Conservation (phyloP, 192 early-diverging fungal genomes). For the Helicostylum pulchrum region DNA sequence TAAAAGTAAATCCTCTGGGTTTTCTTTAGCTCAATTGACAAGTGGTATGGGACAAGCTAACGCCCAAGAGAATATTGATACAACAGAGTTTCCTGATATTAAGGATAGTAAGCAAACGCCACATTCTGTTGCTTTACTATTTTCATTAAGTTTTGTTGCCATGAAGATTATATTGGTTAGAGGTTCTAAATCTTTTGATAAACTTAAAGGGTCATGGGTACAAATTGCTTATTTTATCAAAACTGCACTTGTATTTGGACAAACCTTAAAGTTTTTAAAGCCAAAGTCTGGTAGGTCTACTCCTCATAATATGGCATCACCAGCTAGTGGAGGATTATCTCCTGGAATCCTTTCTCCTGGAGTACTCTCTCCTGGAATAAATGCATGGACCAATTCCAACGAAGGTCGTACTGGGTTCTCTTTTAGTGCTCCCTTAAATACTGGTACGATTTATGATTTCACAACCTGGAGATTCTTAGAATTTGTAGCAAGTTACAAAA, state of each 20-base stretch:
- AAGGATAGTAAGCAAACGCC: conserved; percentile 15
- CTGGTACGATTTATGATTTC: conserved; percentile 33
- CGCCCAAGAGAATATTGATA: background rate
- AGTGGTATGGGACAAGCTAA: background rate
- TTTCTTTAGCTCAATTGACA: conserved; percentile 23
- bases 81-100: conserved; percentile 1
- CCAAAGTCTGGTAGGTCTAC: conserved; percentile 6
- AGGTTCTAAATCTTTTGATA: conserved; percentile 42
- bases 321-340: background rate
- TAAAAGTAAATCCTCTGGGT: conserved; percentile 16
- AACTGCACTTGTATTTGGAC: conserved; percentile 35
- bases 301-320: background rate
- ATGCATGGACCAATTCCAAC: background rate
- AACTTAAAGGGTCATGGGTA: conserved; percentile 41
- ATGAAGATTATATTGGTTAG: conserved; percentile 53
- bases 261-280: conserved; percentile 24
- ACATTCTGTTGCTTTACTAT: conserved; percentile 31
- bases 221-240: conserved; percentile 40
- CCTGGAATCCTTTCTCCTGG: background rate
- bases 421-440: background rate
- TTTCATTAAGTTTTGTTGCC: conserved; percentile 49
- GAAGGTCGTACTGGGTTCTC: background rate
- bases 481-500: conserved; percentile 45
- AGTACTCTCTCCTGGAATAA: background rate
- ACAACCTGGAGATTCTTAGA: conserved; percentile 54